Percentiles rank a stretch among this genome's conserved stretches.
These are phyloP conservation scores for Cylindrodendrum hubeiense DNA, from an alignment of 2,329 filamentous ascomycete genomes.

Conservation along the genomic window DNA sequence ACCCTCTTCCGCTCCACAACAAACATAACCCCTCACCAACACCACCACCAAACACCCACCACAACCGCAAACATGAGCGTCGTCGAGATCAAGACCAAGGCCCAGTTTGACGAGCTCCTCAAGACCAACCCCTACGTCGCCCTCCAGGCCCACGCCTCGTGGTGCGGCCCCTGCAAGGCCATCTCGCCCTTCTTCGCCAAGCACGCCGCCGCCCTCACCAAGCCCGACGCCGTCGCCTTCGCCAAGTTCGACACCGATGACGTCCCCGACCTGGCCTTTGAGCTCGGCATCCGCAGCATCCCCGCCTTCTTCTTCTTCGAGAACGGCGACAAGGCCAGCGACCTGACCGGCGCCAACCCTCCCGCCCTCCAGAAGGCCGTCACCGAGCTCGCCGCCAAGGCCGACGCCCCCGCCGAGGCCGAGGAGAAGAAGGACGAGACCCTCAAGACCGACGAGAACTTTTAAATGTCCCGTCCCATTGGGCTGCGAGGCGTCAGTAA, in stretches of 20 bases:
- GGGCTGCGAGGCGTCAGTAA: background rate
- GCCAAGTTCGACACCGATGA: conserved; percentile 71
- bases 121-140: conserved; percentile 62
- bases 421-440: conserved; percentile 17
- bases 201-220: conserved; percentile 55
- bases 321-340: conserved; percentile 61
- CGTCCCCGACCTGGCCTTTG: conserved; percentile 61
- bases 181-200: conserved; percentile 67
- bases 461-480: conserved; percentile 15
- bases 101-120: conserved; percentile 64
- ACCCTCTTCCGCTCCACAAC: background rate
- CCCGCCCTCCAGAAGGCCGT: conserved; percentile 48
- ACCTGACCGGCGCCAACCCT: conserved; percentile 56
- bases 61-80: conserved; percentile 46
- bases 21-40: background rate
- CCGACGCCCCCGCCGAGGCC: conserved; percentile 33
- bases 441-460: conserved; percentile 29
- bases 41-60: too few species aligned
- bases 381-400: conserved; percentile 41
- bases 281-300: conserved; percentile 66
- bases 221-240: conserved; percentile 62
- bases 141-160: conserved; percentile 70
- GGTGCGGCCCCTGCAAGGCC: conserved; percentile 72
- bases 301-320: conserved; percentile 73
- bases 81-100: conserved; percentile 54